Base-by-base conservation (phyloP, 306 rosid genomes). In the Gastrolobium bilobum region DNA sequence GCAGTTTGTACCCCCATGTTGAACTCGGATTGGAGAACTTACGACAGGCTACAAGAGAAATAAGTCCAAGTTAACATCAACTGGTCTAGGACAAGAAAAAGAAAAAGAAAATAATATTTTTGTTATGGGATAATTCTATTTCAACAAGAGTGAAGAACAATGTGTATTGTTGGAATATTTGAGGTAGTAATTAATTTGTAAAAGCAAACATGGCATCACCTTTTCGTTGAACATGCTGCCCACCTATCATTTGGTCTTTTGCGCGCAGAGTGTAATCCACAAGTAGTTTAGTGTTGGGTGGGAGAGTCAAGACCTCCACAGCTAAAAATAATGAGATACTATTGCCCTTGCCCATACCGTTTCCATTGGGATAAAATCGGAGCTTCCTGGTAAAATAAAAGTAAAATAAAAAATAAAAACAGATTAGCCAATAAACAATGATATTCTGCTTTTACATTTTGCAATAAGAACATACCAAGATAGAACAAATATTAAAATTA, bases 291-390 rank as follows among this genome's bases (percentile, higher is more conserved):
- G 79, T 56, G 65, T 68, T 10, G 0, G 77, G 30, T 10, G 59
- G 65, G 2, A 86, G 76, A 48, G 82, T 72, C 34, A 79, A 73
- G 3, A 29, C 10, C 0, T 77, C 84, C 66, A 81, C 20, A 10
- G 1, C 33, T 33, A 83, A 50, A 73, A 73, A 83, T 14, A 86
- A 50, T 3, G 87, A 83, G 9, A 83, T 40, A 2, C 75, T 76
- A 0, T 66, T 77, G 14, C 85, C 85, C 46, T 71, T 68, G 14
- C 79, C 83, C 43, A 77, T 85, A 44, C 0, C 26, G 0, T 1
- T 0, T 52, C 87, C 87, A 34, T 73, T 52, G 5, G 87, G 85
- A 35, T 71, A 80, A 7, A 86, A 10, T 33, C 4, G 0, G 2
- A 86, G 67, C 14, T 60, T 77, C 89, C 85, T 83, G 26, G 26